Evolutionary conservation across 2,329 filamentous ascomycete genomes (phyloP), one percentile per base, ranked within the genome.

Genomic region (Fusarium algeriense): DNA sequence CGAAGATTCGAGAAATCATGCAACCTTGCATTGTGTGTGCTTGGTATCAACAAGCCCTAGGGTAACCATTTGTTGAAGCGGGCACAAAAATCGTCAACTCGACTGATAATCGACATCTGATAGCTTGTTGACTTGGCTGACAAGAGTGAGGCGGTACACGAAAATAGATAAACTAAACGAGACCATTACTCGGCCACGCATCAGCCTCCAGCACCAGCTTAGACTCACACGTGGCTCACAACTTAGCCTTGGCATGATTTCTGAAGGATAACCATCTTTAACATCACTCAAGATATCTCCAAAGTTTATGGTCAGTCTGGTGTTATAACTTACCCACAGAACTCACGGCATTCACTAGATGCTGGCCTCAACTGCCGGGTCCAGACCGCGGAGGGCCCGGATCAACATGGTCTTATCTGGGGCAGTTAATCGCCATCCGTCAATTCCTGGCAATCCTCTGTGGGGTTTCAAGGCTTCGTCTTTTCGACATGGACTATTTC

Each of bases 81-180:
- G 32, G 13, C 34, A 37, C 28, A 38, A 28, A 46, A 38, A 38
- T 53, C 40, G 43, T 40, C 49, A 48, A 49, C 59, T 57, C 60
- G 37, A 45, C 37, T 56, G 14, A 19, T 26, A 48, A n/a, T 46
- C 13, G 35, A 17, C 48, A n/a, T 57, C 54, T 26, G 26, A n/a
- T 20, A 37, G 32, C 48, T 50, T 50, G 28, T 38, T 53, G 54
- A 23, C 40, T 44, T 32, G 43, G 45, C 49, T 61, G 26, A 60
- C 49, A 37, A 74, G 53, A 74, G 59, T 73, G 73, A 73, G 71
- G 73, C 71, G 64, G 63, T 41, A 48, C 53, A 30, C 41, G 49
- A 35, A 30, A 45, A 59, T 54, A 3, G 56, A 63, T 34, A 13
- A 15, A 37, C 43, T 60, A 69, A 60, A 54, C 46, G 70, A 57